These are phyloP conservation scores for Orobanche coerulescens DNA, from an alignment of 257 asterid species.

Conservation along the genomic window DNA sequence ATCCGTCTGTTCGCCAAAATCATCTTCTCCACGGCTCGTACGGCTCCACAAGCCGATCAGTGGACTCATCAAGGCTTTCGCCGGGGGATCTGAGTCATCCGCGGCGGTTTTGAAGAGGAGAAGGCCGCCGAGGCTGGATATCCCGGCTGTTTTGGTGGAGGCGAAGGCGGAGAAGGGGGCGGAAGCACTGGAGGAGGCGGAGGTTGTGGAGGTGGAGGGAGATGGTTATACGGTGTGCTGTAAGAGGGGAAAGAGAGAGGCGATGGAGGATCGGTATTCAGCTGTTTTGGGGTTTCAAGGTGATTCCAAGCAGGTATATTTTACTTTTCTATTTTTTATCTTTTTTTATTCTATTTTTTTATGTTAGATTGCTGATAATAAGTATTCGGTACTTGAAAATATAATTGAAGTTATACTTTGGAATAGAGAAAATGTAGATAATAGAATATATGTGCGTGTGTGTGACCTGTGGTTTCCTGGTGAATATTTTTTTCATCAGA, in stretches of 20 bases:
- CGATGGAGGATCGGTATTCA: constrained; percentile 81
- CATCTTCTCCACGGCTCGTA: constrained; percentile 53
- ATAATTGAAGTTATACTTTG: too few relatives aligned
- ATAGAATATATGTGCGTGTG: neutral
- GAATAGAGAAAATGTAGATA: too few relatives aligned
- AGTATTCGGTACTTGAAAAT: too few relatives aligned
- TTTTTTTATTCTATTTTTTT: neutral
- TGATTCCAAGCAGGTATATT: constrained; percentile 51
- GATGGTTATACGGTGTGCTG: constrained; percentile 70
- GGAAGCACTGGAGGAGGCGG: constrained; percentile 24
- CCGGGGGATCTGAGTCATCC: constrained; percentile 30
- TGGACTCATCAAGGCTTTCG: constrained; percentile 42
- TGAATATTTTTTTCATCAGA: neutral
- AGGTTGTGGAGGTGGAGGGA: constrained; percentile 52
- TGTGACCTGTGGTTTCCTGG: neutral
- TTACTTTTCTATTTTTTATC: neutral
- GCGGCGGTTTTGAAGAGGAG: constrained; percentile 46
- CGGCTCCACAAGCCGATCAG: constrained; percentile 47
- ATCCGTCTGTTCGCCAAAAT: constrained; percentile 29
- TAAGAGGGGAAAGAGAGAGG: constrained; percentile 72
- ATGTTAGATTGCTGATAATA: neutral
- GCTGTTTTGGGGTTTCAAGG: constrained; percentile 45
- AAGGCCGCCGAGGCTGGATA: constrained; percentile 50
- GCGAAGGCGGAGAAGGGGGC: constrained; percentile 21
- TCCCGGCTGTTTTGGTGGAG: constrained; percentile 36